These are phyloP conservation scores for Rhodotorula sp. DNA, from an alignment of 1,284 basidiomycete genomes.

Conservation along the genomic window DNA sequence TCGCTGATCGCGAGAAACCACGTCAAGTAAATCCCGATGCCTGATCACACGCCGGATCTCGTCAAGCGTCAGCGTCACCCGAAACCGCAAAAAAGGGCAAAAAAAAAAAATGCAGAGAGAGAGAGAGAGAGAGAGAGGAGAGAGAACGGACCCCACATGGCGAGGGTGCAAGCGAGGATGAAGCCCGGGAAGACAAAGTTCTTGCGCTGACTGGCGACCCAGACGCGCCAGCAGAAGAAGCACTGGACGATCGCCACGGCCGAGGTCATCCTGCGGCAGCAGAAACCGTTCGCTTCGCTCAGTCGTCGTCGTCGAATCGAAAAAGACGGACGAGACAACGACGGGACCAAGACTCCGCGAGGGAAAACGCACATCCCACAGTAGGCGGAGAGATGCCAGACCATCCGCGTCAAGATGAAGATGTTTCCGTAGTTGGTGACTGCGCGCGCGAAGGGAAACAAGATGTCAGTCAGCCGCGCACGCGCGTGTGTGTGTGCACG, in stretches of 20 bases:
- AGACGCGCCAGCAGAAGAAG: slow-evolving; percentile 1
- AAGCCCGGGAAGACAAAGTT: not conserved
- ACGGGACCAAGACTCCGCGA: no score
- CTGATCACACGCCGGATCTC: no score
- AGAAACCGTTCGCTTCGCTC: no score
- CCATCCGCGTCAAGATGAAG: not conserved
- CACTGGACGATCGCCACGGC: not conserved
- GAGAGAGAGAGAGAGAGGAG: no score
- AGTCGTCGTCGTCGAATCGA: no score
- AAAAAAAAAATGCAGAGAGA: not conserved
- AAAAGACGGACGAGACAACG: not conserved
- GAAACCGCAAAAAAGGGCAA: no score
- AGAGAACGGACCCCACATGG: not conserved
- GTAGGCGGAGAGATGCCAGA: not conserved
- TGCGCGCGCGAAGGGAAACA: not conserved
- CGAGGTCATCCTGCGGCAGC: not conserved
- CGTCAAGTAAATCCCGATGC: not conserved
- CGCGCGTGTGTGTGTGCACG: no score
- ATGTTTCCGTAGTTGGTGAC: not conserved
- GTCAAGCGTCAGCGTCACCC: not conserved
- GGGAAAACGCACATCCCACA: not conserved
- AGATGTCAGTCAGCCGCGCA: no score
- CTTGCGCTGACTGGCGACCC: not conserved
- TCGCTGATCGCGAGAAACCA: no score
- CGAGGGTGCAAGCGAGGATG: not conserved